These are phyloP conservation scores for Andrographis paniculata DNA, from an alignment of 305 asterid genomes.

Conservation along the genomic window DNA sequence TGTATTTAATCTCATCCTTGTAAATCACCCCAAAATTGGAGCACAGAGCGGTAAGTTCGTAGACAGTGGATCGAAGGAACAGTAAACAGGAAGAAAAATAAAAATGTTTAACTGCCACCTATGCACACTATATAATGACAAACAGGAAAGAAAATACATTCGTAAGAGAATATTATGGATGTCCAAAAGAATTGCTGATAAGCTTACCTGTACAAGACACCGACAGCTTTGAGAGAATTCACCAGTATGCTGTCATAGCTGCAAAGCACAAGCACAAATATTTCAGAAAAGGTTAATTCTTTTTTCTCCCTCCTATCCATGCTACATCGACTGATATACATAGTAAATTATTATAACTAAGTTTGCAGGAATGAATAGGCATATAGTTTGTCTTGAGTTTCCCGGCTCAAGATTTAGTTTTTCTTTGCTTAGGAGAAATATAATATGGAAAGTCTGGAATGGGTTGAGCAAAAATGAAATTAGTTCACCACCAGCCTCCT, in stretches of 20 bases:
- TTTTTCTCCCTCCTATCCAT: neutral
- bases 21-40: too few species aligned
- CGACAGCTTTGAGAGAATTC: conserved; percentile 69
- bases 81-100: too few species aligned
- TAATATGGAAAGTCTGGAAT: too few species aligned
- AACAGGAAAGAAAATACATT: neutral
- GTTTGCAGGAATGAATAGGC: neutral
- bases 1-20: too few species aligned
- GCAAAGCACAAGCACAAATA: conserved; percentile 17
- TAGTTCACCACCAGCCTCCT: too few species aligned
- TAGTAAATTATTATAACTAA: neutral
- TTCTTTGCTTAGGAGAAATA: too few species aligned
- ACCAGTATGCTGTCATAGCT: conserved; percentile 81
- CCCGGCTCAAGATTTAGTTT: too few species aligned
- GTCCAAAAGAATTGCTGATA: too few species aligned
- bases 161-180: neutral
- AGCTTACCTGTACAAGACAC: conserved; percentile 56
- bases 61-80: too few species aligned
- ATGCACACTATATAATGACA: neutral
- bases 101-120: neutral
- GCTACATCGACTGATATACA: neutral
- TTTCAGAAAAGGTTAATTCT: neutral
- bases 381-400: too few species aligned
- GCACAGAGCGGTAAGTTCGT: too few species aligned
- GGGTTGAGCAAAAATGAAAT: too few species aligned